phyloP scores from a whole-genome alignment of 805 yeast species.

The Candida sakaeoensis region DNA sequence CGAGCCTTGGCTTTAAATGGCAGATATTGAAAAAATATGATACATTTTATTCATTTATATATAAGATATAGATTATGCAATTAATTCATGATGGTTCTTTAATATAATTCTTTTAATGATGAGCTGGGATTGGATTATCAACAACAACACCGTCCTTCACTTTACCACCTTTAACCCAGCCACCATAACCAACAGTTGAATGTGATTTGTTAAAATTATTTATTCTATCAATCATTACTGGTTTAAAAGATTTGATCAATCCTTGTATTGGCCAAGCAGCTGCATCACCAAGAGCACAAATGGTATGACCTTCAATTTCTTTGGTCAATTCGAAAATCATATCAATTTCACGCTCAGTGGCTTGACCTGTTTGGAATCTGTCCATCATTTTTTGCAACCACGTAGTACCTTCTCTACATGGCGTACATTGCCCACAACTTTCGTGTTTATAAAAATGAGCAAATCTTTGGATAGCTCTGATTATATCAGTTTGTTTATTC shows the following conservation, averaged over 20 bases:
- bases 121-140: slow-evolving; percentile 54
- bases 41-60: not conserved
- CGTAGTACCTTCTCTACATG: slow-evolving; percentile 91
- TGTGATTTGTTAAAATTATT: slow-evolving; percentile 51
- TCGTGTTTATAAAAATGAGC: slow-evolving; percentile 85
- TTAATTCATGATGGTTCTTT: too few species aligned
- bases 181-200: slow-evolving; percentile 58
- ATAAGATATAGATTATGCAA: too few species aligned
- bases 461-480: slow-evolving; percentile 82
- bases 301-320: slow-evolving; percentile 88
- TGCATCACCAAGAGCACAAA: slow-evolving; percentile 90
- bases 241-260: slow-evolving; percentile 78
- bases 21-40: not conserved
- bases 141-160: slow-evolving; percentile 61
- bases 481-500: slow-evolving; percentile 82
- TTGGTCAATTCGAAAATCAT: slow-evolving; percentile 80
- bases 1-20: not conserved
- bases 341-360: slow-evolving; percentile 76
- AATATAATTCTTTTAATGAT: too few species aligned
- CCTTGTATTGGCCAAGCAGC: slow-evolving; percentile 95
- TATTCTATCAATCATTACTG: slow-evolving; percentile 75
- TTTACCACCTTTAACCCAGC: slow-evolving; percentile 66
- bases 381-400: slow-evolving; percentile 84
- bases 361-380: slow-evolving; percentile 76
- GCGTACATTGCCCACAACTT: slow-evolving; percentile 93